Base-by-base conservation (phyloP, 768 basidiomycete genomes). In the Podaxis rugospora region DNA sequence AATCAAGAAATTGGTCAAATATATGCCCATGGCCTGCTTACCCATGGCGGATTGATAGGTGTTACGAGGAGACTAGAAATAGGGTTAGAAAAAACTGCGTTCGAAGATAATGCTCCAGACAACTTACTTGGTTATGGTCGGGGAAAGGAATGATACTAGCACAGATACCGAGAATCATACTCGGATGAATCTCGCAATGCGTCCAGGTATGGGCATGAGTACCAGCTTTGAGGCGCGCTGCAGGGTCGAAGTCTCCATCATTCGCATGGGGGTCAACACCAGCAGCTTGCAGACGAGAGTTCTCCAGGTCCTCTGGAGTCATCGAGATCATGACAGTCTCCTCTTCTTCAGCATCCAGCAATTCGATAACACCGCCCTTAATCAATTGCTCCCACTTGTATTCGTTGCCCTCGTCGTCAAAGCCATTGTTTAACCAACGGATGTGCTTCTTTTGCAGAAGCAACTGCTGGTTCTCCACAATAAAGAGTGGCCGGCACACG, bases 21-120 rank as follows among this genome's bases (percentile, higher is more conserved):
- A 97, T 66, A 98, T 94, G 54, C 97, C 96, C 96, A 99, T 99
- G 10, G 96, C 96, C 85, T 99, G 96, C 78, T 99, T 99, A 67
- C 97, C 97, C 96, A 99, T 99, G 55, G 96, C 96, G 49, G 96
- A 98, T 78, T 99, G 96, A 70, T 99, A 99, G 3, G 96, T 99
- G 71, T 99, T 99, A 86, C 96, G 97, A 66, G 96, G 96, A 62
- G 96, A 99, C 93, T 98, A 64, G 35, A 57, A 32, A 32, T 9
- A 9, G 40, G 36, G 53, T 59, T 25, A 61, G 28, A 52, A 42
- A 61, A 28, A 62, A 37, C 25, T 14, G 36, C 27, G 36, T 23
- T 32, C 11, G 25, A 3, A 21, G 11, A 25, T 13, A 11, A 47
- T 27, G 32, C 28, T 13, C 14, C 46, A 25, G 4, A 2, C 28